Evolutionary conservation across 1,139 yeast species (phyloP), one percentile per base, ranked within the genome.

Genomic region (Saccharomyces hybrid): DNA sequence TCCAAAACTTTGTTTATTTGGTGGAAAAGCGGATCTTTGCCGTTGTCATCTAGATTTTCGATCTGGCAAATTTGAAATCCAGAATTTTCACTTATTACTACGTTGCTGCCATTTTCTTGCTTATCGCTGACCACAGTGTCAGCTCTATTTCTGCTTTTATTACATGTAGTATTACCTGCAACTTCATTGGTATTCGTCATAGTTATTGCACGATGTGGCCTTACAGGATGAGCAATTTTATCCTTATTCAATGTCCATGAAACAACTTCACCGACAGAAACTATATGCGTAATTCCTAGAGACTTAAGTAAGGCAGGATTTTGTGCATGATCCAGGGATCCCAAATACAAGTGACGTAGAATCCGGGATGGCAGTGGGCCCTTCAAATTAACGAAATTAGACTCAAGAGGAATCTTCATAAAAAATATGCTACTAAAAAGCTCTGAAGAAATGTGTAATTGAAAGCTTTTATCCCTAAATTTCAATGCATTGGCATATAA

Each of bases 221-320:
- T 27, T 13, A n/a, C 30, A 26, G 48, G 16, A 13, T 46, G 23
- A 16, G 49, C 49, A 68, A 54, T 2, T 67, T 61, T 49, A 62
- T 68, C 9, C 8, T 28, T 20, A 41, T 41, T 51, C n/a, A 48
- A 42, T 9, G 74, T 63, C 73, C 97, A 90, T 2, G 80, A 74
- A n/a, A 89, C 74, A 9, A 73, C 74, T 65, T 91, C 98, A 0
- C 98, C 99, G 7, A 93, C 97, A 2, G 96, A 86, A 5, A 93
- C 82, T 13, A 93, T 78, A 56, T 88, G 82, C 30, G 78, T 79
- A 54, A 93, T 88, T 0, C 90, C 93, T 25, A 93, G 71, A 52
- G 78, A 78, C 32, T 74, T 70, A 55, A 93, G 73, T 62, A 91
- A 71, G 4, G 82, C 80, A 2, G 86, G 77, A 62, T 84, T 81